A percentile compares a stretch with the other conserved stretches of the same genome.
phyloP scores from a whole-genome alignment of 352 stramenopile genomes.

The Saprolegnia diclina region DNA sequence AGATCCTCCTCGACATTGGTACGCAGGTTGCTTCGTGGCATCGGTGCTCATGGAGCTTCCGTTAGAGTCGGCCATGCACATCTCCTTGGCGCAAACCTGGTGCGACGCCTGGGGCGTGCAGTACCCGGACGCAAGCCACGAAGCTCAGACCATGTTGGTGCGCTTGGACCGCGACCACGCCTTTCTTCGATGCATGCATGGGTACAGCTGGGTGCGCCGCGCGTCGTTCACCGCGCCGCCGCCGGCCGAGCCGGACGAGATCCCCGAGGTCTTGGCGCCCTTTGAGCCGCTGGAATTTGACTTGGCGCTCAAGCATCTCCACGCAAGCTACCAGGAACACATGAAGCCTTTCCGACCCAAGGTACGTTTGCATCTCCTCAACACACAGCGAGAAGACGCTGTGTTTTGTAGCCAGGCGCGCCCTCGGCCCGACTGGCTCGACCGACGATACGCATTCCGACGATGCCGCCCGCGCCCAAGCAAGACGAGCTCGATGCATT shows the following conservation, averaged over 20 bases:
- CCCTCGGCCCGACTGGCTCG: too few relatives aligned
- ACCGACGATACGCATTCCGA: background rate
- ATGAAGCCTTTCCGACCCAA: constrained; percentile 21
- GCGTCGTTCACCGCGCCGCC: background rate
- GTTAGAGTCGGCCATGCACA: constrained; percentile 11
- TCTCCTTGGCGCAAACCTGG: background rate
- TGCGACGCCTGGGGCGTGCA: background rate
- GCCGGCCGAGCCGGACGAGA: background rate
- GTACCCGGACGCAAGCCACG: background rate
- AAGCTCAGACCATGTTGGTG: background rate
- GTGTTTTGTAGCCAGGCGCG: too few relatives aligned
- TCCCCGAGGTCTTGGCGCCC: background rate
- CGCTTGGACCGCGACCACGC: background rate
- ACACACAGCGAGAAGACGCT: too few relatives aligned
- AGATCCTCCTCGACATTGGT: constrained; percentile 24
- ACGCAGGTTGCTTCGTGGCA: background rate
- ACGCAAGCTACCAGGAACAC: background rate
- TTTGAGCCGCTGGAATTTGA: constrained; percentile 8
- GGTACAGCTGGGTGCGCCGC: constrained; percentile 9
- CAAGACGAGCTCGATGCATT: constrained; percentile 5
- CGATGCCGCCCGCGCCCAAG: constrained; percentile 8
- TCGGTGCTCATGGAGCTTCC: background rate
- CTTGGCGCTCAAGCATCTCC: background rate
- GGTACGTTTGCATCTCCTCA: background rate
- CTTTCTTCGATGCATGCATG: constrained; percentile 17